Evolutionary conservation across 129 eudicot species (phyloP), one percentile per base, ranked within the genome.

Genomic region (Oenanthe sinensis): DNA sequence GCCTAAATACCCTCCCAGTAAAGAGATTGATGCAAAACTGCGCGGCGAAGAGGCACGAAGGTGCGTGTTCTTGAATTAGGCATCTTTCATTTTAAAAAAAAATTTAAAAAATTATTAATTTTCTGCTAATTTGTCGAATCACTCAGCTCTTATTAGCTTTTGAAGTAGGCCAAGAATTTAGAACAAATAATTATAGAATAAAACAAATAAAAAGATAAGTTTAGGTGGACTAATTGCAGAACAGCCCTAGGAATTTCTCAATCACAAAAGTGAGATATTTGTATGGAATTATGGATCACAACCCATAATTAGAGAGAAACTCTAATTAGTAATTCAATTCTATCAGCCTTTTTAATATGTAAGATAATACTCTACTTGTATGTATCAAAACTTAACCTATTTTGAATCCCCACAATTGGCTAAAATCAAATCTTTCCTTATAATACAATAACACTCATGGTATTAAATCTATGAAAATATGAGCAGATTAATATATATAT

Each of bases 1-100:
- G 84, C 98, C 98, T 17, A 83, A 86, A 71, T 93, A 89, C 82
- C 98, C 98, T 75, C 98, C 98, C 75, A 93, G 90, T 90, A 93
- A 93, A 88, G 98, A 93, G 83, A 91, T 93, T 45, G 97, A 93
- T 81, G 97, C 95, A 50, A 91, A 89, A 84, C 45, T 78, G 87
- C 87, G 97, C 62, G 93, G 89, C 48, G 98, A 93, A 68, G 96
- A 91, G 87, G 88, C 87, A 46, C 89, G 82, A 82, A 93, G 94
- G 98, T 93, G 73, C 36, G 71, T 81, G 74, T 48, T 60, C 67
- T 73, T 75, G 48, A 17, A 36, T 81, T 76, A 6, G 28, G 63
- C 14, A 68, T 79, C 42, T 44, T 74, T 42, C 43, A 22, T 77
- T 15, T 37, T 1, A 60, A 30, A 55, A 76, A n/a, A n/a, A n/a